These are phyloP conservation scores for Talaromyces piceae DNA, from an alignment of 2,329 filamentous ascomycete species.

Conservation along the genomic window DNA sequence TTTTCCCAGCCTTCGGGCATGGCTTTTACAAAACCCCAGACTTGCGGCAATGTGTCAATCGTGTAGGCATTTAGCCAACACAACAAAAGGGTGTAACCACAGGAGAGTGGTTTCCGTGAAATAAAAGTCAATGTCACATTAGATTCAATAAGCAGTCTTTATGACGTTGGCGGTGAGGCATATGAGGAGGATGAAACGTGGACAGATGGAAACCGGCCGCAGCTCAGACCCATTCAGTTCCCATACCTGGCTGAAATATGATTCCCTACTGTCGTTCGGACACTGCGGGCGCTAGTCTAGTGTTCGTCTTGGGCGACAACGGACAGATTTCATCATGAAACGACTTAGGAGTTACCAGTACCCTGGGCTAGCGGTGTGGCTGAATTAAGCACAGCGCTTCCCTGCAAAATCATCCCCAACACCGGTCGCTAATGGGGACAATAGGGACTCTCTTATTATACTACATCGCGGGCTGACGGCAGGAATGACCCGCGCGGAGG, in stretches of 20 bases:
- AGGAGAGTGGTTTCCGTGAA: neutral
- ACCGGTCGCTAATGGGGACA: neutral
- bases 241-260: neutral
- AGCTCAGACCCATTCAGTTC: neutral
- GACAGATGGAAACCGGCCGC: neutral
- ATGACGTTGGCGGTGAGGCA: slow-evolving; percentile 2
- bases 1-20: neutral
- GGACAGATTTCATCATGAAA: neutral
- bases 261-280: neutral
- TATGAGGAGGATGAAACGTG: neutral
- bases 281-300: neutral
- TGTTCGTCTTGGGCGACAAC: neutral
- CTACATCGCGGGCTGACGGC: neutral
- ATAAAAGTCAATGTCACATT: neutral
- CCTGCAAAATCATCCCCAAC: neutral
- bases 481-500: neutral
- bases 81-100: neutral
- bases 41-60: neutral
- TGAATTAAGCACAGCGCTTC: neutral
- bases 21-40: neutral
- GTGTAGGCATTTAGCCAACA: neutral
- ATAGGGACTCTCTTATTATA: neutral
- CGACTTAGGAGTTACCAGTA: neutral
- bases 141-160: neutral
- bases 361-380: slow-evolving; percentile 2